Evolutionary conservation across 2,329 filamentous ascomycete genomes (phyloP).

Genomic region (Penicillium sp.): DNA sequence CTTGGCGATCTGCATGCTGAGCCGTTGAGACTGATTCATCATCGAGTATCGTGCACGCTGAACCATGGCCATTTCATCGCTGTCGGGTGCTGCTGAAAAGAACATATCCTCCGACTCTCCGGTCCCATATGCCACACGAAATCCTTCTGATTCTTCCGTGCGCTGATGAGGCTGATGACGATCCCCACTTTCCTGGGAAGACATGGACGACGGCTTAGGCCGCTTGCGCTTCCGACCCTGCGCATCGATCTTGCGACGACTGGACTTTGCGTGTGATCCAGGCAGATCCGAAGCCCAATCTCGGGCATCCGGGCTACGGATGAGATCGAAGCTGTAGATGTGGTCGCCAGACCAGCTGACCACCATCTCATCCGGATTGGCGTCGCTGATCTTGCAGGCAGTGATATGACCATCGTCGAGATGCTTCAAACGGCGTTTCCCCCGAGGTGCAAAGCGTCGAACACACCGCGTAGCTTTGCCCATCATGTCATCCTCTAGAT

Average conservation of each 20-base stretch:
- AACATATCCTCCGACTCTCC: slow-evolving; percentile 55
- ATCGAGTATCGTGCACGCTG: slow-evolving; percentile 41
- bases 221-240: slow-evolving; percentile 54
- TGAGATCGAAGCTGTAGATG: slow-evolving; percentile 61
- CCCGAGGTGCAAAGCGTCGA: slow-evolving; percentile 58
- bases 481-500: slow-evolving; percentile 50
- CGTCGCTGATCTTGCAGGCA: slow-evolving; percentile 65
- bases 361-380: slow-evolving; percentile 61
- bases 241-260: slow-evolving; percentile 23
- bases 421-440: slow-evolving; percentile 44
- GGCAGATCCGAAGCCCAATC: slow-evolving; percentile 33
- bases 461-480: slow-evolving; percentile 59
- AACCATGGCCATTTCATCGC: slow-evolving; percentile 25
- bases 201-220: slow-evolving; percentile 41
- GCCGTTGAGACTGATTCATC: slow-evolving; percentile 48
- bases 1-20: slow-evolving; percentile 53
- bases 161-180: slow-evolving; percentile 46
- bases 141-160: slow-evolving; percentile 39
- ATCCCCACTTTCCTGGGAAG: slow-evolving; percentile 39
- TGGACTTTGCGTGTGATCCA: slow-evolving; percentile 20
- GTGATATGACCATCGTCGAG: slow-evolving; percentile 59
- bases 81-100: slow-evolving; percentile 35
- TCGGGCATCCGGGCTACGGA: slow-evolving; percentile 51
- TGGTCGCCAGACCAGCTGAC: slow-evolving; percentile 64
- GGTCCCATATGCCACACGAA: slow-evolving; percentile 55